These are phyloP conservation scores for Hippophae tibetana DNA, from an alignment of 306 rosid genomes.

Conservation along the genomic window DNA sequence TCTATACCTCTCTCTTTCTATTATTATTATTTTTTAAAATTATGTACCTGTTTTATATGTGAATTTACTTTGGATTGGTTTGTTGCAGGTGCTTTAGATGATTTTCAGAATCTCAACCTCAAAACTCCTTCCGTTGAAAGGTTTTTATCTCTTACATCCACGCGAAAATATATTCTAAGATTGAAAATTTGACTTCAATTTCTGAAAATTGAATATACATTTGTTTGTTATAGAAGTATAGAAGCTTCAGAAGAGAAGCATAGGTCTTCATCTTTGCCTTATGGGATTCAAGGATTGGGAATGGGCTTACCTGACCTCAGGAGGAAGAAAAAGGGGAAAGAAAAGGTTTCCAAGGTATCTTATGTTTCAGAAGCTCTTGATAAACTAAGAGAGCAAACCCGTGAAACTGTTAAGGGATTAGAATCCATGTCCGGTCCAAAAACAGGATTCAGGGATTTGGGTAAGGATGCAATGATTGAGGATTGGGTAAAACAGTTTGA, in stretches of 20 bases:
- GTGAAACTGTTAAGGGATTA: conserved; percentile 72
- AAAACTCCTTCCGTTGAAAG: conserved; percentile 37
- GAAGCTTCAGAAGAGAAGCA: conserved; percentile 27
- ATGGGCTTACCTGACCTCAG: conserved; percentile 74
- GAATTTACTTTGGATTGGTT: conserved; percentile 3
- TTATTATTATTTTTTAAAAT: not conserved
- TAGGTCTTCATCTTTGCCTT: conserved; percentile 32
- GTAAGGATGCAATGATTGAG: conserved; percentile 58
- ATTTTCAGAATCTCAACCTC: conserved; percentile 68
- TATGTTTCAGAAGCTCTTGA: conserved; percentile 76
- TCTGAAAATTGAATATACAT: conserved; percentile 1
- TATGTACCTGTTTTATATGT: not conserved
- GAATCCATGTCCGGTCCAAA: conserved; percentile 38
- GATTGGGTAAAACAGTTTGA: conserved; percentile 97
- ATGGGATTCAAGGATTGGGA: conserved; percentile 79
- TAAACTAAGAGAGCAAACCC: conserved; percentile 72
- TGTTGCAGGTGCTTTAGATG: conserved; percentile 85
- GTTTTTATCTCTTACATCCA: conserved; percentile 17
- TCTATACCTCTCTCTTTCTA: not conserved
- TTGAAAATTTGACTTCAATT: not conserved
- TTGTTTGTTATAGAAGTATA: conserved; percentile 17
- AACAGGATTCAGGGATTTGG: conserved; percentile 37
- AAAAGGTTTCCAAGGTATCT: conserved; percentile 52
- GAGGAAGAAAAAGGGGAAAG: conserved; percentile 70
- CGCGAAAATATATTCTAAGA: not conserved